Evolutionary conservation across 2,329 filamentous ascomycete genomes (phyloP).

Genomic region (Thielaviopsis euricoi): DNA sequence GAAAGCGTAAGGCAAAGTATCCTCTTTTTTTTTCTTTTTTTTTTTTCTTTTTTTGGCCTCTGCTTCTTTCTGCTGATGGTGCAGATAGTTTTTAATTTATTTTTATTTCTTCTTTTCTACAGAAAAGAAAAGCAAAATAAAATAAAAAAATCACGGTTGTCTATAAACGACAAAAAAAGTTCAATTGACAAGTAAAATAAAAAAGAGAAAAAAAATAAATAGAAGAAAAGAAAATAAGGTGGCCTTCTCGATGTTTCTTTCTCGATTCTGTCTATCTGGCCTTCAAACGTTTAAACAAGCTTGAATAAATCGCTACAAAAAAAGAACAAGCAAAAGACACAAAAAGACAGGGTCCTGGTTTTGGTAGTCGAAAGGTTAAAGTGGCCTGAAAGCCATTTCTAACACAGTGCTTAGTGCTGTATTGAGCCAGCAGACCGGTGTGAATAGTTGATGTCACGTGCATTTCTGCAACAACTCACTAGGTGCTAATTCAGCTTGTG

Average conservation of each 20-base stretch:
- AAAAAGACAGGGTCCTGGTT: background rate
- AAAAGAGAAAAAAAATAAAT: background rate
- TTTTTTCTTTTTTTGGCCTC: too few species aligned
- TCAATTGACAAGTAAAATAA: background rate
- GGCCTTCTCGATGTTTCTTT: background rate
- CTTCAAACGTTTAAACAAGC: background rate
- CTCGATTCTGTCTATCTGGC: slow-evolving; percentile 9
- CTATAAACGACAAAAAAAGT: background rate
- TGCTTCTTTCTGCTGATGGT: too few species aligned
- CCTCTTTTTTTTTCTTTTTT: background rate
- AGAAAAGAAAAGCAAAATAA: background rate
- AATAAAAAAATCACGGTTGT: too few species aligned
- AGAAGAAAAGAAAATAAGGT: slow-evolving; percentile 4
- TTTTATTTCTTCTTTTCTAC: background rate
- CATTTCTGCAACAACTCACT: background rate
- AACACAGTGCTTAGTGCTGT: background rate
- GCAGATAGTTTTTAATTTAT: background rate
- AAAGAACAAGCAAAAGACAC: too few species aligned
- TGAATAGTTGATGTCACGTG: background rate
- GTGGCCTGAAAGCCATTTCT: background rate
- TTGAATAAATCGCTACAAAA: background rate
- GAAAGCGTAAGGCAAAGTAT: background rate
- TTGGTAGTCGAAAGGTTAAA: background rate
- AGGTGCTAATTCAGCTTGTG: background rate
- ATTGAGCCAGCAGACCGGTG: background rate